phyloP scores from a whole-genome alignment of 2,329 filamentous ascomycete genomes.

The Lachnellula arida region DNA sequence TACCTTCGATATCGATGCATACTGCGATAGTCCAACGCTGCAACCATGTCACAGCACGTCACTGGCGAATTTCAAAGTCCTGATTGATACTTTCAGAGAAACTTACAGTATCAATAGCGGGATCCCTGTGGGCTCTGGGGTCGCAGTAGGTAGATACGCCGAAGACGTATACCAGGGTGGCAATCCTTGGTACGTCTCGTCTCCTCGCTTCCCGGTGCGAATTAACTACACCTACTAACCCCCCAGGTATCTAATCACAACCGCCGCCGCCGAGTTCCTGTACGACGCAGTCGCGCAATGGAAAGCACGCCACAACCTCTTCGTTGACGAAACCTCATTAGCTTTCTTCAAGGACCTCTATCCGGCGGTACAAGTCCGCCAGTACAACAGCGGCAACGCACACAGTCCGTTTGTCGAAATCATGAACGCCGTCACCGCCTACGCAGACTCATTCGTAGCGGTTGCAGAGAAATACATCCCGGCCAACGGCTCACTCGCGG shows the following conservation, averaged over 20 bases:
- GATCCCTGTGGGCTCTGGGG: conserved; percentile 54
- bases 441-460: conserved; percentile 53
- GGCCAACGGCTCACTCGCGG: conserved; percentile 55
- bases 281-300: conserved; percentile 73
- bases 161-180: conserved; percentile 72
- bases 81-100: conserved; percentile 68
- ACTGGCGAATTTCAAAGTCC: conserved; percentile 71
- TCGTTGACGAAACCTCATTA: conserved; percentile 59
- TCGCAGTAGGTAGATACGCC: conserved; percentile 60
- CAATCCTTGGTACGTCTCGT: conserved; percentile 59
- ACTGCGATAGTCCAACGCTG: conserved; percentile 66
- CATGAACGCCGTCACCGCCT: conserved; percentile 55
- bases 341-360: conserved; percentile 67
- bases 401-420: conserved; percentile 47
- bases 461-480: conserved; percentile 47
- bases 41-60: conserved; percentile 54
- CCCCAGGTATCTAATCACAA: conserved; percentile 57
- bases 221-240: background rate
- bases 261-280: conserved; percentile 74
- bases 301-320: conserved; percentile 56
- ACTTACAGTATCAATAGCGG: conserved; percentile 63
- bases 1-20: conserved; percentile 63
- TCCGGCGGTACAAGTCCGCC: conserved; percentile 54
- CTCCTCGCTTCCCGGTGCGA: background rate
- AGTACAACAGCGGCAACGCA: conserved; percentile 53